Conservation (phyloP, 2,329 filamentous ascomycete genomes). For the Botrytis tulipae region DNA sequence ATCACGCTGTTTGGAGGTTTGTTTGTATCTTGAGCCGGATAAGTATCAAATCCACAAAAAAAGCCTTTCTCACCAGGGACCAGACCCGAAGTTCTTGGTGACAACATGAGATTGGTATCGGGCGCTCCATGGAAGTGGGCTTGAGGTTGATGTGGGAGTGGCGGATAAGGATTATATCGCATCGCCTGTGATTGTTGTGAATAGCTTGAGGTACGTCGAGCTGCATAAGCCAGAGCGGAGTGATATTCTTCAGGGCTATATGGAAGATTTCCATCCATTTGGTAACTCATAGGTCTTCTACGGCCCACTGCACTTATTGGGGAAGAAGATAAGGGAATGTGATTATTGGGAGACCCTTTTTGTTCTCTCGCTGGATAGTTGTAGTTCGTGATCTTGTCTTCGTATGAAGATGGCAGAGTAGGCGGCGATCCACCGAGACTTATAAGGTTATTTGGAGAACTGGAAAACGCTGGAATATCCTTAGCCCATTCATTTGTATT, state of each 20-base stretch:
- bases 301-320: slow-evolving; percentile 40
- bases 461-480: slow-evolving; percentile 43
- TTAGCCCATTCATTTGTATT: slow-evolving; percentile 47
- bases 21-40: slow-evolving; percentile 44
- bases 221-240: slow-evolving; percentile 43
- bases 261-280: slow-evolving; percentile 39
- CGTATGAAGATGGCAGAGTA: slow-evolving; percentile 38
- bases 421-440: slow-evolving; percentile 47
- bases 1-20: slow-evolving; percentile 59
- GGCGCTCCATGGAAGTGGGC: slow-evolving; percentile 74
- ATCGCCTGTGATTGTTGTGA: slow-evolving; percentile 44
- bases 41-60: slow-evolving; percentile 77
- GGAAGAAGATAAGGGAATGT: slow-evolving; percentile 37
- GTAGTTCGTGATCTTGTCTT: slow-evolving; percentile 34
- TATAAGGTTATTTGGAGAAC: slow-evolving; percentile 44
- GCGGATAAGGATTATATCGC: slow-evolving; percentile 54
- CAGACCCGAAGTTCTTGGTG: slow-evolving; percentile 51
- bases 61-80: slow-evolving; percentile 68
- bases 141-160: slow-evolving; percentile 72
- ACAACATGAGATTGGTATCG: slow-evolving; percentile 63
- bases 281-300: slow-evolving; percentile 54
- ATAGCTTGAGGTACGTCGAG: slow-evolving; percentile 52
- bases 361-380: slow-evolving; percentile 37
- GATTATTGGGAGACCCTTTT: slow-evolving; percentile 30
- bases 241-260: slow-evolving; percentile 49